Conservation (phyloP, 225 moss, liverwort and hornwort genomes). For the Rhytidiadelphus loreus region DNA sequence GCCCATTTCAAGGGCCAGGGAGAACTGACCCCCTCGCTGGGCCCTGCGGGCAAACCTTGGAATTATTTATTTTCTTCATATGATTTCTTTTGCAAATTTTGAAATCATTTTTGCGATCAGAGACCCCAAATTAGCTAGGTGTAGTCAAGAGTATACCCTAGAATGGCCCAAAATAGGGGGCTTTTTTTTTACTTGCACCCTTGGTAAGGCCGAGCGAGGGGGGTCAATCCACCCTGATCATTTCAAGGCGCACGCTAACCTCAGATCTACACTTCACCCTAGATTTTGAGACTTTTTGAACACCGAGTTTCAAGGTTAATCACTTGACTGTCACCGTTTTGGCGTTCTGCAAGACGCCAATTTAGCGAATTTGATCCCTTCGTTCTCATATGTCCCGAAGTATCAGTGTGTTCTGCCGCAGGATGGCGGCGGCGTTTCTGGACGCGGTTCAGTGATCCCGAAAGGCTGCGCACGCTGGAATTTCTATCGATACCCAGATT, state of each 20-base stretch:
- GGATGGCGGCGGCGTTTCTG: background rate
- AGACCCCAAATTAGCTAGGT: too few species aligned
- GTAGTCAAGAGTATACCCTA: too few species aligned
- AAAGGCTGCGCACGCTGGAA: background rate
- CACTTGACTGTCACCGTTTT: background rate
- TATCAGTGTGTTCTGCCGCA: background rate
- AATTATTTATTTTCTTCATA: too few species aligned
- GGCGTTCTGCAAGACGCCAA: background rate
- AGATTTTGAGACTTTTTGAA: background rate
- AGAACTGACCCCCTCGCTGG: too few species aligned
- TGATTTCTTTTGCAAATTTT: too few species aligned
- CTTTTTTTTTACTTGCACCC: too few species aligned
- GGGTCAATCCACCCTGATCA: too few species aligned
- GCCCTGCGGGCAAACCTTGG: too few species aligned
- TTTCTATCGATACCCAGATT: background rate
- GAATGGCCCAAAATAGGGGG: too few species aligned
- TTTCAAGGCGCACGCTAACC: too few species aligned
- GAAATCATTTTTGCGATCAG: too few species aligned
- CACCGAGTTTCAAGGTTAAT: background rate
- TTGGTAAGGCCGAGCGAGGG: too few species aligned
- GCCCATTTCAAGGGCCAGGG: background rate
- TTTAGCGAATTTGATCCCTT: background rate
- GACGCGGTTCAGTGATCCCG: background rate
- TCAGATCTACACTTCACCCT: background rate
- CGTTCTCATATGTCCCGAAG: background rate